Evolutionary conservation across 2,329 filamentous ascomycete genomes (phyloP).

Genomic region (Aspergillus oerlinghausenensis): DNA sequence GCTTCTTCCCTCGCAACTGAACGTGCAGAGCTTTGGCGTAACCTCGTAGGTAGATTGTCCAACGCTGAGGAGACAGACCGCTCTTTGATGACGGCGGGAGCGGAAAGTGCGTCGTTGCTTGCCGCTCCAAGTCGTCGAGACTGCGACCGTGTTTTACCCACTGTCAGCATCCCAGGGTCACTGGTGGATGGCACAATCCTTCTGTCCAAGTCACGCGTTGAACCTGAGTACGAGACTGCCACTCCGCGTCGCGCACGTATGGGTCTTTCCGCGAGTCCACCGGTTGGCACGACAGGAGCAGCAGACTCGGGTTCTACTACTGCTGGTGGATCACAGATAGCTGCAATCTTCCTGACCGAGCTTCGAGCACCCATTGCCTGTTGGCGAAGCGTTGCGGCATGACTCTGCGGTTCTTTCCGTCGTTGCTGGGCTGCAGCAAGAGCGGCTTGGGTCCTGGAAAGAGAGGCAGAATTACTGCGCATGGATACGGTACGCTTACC

Average conservation of each 20-base stretch:
- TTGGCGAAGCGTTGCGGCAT: constrained; percentile 45
- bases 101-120: constrained; percentile 15
- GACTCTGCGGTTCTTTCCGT: constrained; percentile 39
- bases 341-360: constrained; percentile 24
- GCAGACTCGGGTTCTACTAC: constrained; percentile 14
- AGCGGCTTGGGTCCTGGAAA: constrained; percentile 36
- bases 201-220: constrained; percentile 28
- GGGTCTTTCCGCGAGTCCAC: constrained; percentile 37
- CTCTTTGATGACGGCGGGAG: constrained; percentile 16
- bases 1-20: neutral
- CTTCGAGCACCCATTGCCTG: constrained; percentile 36
- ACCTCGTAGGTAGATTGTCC: constrained; percentile 14
- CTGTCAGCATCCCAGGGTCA: constrained; percentile 28
- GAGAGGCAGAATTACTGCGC: constrained; percentile 24
- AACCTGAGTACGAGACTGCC: constrained; percentile 30
- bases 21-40: constrained; percentile 12
- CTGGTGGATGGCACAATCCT: constrained; percentile 24
- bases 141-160: constrained; percentile 41
- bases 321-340: constrained; percentile 20
- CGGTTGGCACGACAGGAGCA: constrained; percentile 15
- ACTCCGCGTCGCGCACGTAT: constrained; percentile 35
- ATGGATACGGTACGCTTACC: constrained; percentile 24
- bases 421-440: constrained; percentile 39
- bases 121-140: constrained; percentile 34
- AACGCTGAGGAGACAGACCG: constrained; percentile 15